Evolutionary conservation across 306 rosid species (phyloP).

Genomic region (Hippophae gyantsensis): DNA sequence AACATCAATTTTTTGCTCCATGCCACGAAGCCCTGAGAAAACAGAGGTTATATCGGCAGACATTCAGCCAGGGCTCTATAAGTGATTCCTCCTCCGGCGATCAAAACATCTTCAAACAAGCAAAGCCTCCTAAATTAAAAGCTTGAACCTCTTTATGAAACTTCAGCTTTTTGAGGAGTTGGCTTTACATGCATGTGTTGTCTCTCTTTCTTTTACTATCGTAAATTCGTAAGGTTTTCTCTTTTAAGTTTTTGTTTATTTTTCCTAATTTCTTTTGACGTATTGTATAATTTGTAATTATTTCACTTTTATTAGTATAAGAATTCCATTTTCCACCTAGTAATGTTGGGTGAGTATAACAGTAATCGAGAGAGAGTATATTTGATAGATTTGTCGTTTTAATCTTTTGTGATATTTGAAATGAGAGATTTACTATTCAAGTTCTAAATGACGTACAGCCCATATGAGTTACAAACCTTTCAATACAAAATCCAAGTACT

Average conservation of each 20-base stretch:
- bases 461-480: too few relatives aligned
- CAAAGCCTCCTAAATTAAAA: constrained; percentile 5
- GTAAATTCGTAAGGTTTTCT: neutral
- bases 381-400: too few relatives aligned
- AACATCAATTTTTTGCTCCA: constrained; percentile 52
- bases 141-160: neutral
- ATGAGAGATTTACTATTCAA: too few relatives aligned
- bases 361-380: too few relatives aligned
- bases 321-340: too few relatives aligned
- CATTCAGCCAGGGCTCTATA: constrained; percentile 10
- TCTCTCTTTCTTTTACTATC: neutral
- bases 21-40: constrained; percentile 30
- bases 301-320: too few relatives aligned
- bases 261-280: neutral
- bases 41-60: constrained; percentile 28
- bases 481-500: too few relatives aligned
- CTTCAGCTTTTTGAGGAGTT: too few relatives aligned
- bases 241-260: neutral
- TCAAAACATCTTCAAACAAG: constrained; percentile 7
- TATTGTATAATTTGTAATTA: too few relatives aligned
- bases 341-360: too few relatives aligned
- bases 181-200: neutral
- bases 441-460: too few relatives aligned
- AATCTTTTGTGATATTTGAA: too few relatives aligned
- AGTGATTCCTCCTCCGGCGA: constrained; percentile 7